Evolutionary conservation across 225 moss, liverwort and hornwort species (phyloP), one percentile per base, ranked within the genome.

Genomic region (Physcomitrellopsis africana): DNA sequence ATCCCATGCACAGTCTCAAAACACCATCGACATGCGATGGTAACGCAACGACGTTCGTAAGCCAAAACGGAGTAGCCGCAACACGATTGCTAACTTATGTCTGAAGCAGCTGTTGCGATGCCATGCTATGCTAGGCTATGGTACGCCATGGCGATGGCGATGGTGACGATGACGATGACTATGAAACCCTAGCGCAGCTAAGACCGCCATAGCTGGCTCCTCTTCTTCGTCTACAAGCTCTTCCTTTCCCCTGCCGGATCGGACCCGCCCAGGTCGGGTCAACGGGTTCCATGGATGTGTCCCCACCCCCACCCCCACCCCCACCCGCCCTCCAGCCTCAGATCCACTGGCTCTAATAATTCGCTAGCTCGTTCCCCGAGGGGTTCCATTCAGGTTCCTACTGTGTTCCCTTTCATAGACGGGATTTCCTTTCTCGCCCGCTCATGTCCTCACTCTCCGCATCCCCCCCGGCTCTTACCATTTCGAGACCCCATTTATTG

Each of bases 121-220:
- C 60, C 47, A 47, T 42, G 3, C 44, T 14, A 52, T 51, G 58
- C 79, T 73, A 83, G 18, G 80, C 83, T 80, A 80, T 80, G 73
- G 67, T 76, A 83, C 22, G 80, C 83, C 80, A 80, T 80, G 72
- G 70, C 73, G 44, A 62, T 70, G 69, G 51, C 61, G 79, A 55
- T 20, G 66, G 62, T 45, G 55, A 76, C 51, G 65, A 70, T 61
- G 65, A 49, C 49, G 49, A 49, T 15, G 49, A 49, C n/a, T 1
- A 27, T 75, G 78, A 81, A 85, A 85, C 84, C 84, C 84, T 85
- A 81, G 84, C 81, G 71, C 32, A 72, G 71, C 68, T 60, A 63
- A 46, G 72, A 72, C 81, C 72, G 68, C 84, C 84, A 78, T 72
- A 75, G 81, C 84, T 71, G 1, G 54, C 10, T 58, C 23, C 37